Evolutionary conservation across 306 rosid species (phyloP).

Genomic region (Lathyrus sativus): DNA sequence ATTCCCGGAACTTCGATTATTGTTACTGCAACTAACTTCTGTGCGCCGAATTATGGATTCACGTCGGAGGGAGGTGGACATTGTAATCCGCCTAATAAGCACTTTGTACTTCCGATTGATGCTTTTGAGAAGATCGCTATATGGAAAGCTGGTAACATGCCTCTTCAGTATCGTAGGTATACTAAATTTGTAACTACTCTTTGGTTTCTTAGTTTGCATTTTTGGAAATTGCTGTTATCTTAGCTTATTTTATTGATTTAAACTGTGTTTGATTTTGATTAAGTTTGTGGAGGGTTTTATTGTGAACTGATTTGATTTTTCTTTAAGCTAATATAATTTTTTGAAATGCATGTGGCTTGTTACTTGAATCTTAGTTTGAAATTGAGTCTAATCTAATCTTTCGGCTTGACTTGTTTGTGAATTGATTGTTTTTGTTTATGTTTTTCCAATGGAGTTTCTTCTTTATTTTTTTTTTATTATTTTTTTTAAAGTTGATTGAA

Average conservation of each 20-base stretch:
- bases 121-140: constrained; percentile 96
- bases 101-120: constrained; percentile 87
- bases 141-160: constrained; percentile 98
- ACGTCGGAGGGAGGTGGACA: constrained; percentile 82
- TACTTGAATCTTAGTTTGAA: neutral
- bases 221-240: neutral
- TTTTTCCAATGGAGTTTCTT: neutral
- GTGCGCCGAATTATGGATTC: constrained; percentile 89
- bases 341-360: neutral
- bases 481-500: neutral
- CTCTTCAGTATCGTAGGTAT: constrained; percentile 88
- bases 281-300: neutral
- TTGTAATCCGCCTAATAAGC: constrained; percentile 88
- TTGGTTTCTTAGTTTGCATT: neutral
- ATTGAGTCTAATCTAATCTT: neutral
- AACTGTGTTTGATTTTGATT: neutral
- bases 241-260: neutral
- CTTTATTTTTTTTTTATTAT: neutral
- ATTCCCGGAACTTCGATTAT: constrained; percentile 84
- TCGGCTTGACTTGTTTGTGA: neutral
- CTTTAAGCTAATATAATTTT: neutral
- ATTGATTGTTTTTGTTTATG: neutral
- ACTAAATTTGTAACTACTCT: neutral
- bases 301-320: neutral
- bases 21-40: constrained; percentile 86